Evolutionary conservation across 768 basidiomycete species (phyloP).

Genomic region (Hydnomerulius pinastri): DNA sequence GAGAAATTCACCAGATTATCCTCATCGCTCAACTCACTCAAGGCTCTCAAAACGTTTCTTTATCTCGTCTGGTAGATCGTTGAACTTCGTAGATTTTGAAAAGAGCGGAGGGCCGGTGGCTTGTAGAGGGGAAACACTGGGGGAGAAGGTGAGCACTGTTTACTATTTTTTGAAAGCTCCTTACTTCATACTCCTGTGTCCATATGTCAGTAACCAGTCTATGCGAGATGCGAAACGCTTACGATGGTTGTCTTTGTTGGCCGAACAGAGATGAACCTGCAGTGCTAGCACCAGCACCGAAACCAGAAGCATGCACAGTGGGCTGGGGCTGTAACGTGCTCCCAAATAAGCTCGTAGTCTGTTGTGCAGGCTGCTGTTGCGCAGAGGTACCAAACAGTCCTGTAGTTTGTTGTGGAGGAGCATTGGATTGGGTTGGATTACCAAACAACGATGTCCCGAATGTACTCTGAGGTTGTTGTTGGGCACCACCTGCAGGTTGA

Average conservation of each 20-base stretch:
- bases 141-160: not conserved
- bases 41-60: conserved; percentile 66
- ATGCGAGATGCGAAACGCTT: conserved; percentile 4
- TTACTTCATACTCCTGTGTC: conserved; percentile 29
- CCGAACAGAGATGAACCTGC: conserved; percentile 23
- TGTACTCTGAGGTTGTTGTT: conserved; percentile 23
- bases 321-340: conserved; percentile 8
- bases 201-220: not conserved
- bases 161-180: not conserved
- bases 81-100: conserved; percentile 70
- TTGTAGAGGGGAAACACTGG: conserved; percentile 33
- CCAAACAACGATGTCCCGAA: conserved; percentile 37
- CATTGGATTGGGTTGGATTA: conserved; percentile 14
- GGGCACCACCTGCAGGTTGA: conserved; percentile 23
- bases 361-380: conserved; percentile 20
- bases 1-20: not conserved
- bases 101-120: conserved; percentile 30
- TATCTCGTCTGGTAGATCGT: conserved; percentile 72
- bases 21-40: conserved; percentile 53
- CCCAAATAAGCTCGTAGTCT: conserved; percentile 29
- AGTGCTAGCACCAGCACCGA: conserved; percentile 2
- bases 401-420: conserved; percentile 11
- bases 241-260: conserved; percentile 35
- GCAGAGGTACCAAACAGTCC: conserved; percentile 20
- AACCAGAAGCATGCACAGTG: conserved; percentile 1